Conservation (phyloP, 441 rosid species). For the Populus hybrid region DNA sequence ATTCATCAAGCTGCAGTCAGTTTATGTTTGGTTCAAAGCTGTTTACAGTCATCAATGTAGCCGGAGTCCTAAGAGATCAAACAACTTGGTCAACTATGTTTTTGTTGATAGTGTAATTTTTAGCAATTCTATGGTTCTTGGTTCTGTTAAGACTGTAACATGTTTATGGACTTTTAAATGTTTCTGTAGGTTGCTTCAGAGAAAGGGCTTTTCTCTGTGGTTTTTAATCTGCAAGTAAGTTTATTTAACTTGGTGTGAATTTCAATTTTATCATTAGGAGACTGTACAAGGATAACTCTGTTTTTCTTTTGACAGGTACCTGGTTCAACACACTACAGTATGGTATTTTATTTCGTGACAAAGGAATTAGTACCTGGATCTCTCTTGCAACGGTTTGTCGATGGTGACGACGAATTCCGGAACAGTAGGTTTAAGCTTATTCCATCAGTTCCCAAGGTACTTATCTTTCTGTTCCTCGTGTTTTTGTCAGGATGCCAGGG, state of each 20-base stretch:
- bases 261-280: slow-evolving; percentile 9
- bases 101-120: not conserved
- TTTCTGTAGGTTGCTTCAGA: slow-evolving; percentile 81
- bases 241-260: slow-evolving; percentile 18
- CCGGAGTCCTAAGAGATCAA: not conserved
- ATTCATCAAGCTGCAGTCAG: slow-evolving; percentile 6
- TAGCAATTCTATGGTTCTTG: not conserved
- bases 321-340: slow-evolving; percentile 94
- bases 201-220: slow-evolving; percentile 80
- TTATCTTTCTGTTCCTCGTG: slow-evolving; percentile 15
- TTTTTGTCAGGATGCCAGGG: slow-evolving; percentile 11
- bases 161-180: slow-evolving; percentile 10
- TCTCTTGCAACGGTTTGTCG: slow-evolving; percentile 92
- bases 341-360: slow-evolving; percentile 93
- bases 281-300: slow-evolving; percentile 10
- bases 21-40: slow-evolving; percentile 1
- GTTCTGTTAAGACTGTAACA: slow-evolving; percentile 2
- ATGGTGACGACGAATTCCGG: slow-evolving; percentile 98
- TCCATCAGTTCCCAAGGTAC: slow-evolving; percentile 94
- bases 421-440: slow-evolving; percentile 96
- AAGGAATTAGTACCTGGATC: slow-evolving; percentile 76
- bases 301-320: slow-evolving; percentile 61
- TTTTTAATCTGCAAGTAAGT: slow-evolving; percentile 95
- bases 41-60: not conserved
- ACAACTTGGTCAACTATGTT: slow-evolving; percentile 9